Evolutionary conservation across 23 red algal genomes (phyloP).

Genomic region (Rhodosorus marinus): DNA sequence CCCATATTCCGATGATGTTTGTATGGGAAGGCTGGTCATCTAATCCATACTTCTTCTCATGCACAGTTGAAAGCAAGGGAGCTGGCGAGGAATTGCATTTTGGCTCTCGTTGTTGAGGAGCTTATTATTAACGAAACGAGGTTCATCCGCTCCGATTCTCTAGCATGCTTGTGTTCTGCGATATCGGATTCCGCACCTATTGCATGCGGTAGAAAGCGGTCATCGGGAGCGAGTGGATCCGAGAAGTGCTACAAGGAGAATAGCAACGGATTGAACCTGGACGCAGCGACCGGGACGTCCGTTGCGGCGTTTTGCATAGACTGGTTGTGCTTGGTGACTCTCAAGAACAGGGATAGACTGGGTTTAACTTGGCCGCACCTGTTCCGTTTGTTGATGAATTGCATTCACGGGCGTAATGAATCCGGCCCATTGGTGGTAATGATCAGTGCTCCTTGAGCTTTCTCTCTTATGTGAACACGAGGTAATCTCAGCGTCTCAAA

Average conservation of each 20-base stretch:
- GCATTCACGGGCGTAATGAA: no score
- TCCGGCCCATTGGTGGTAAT: no score
- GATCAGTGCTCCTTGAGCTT: no score
- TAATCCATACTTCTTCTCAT: no score
- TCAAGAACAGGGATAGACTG: conserved; percentile 54
- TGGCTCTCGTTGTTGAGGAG: not conserved
- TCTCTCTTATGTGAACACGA: no score
- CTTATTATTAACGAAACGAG: not conserved
- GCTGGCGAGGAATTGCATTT: not conserved
- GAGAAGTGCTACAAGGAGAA: not conserved
- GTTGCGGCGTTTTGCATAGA: conserved; percentile 62
- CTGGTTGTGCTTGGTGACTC: conserved; percentile 35
- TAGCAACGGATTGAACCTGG: not conserved
- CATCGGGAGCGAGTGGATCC: not conserved
- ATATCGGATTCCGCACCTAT: not conserved
- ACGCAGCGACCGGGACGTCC: not conserved
- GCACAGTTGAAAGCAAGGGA: no score
- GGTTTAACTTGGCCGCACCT: conserved; percentile 43
- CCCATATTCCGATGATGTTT: not conserved
- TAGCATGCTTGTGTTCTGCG: not conserved
- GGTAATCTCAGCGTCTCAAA: no score
- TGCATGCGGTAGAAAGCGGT: not conserved
- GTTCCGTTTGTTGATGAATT: no score
- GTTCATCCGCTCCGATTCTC: not conserved
- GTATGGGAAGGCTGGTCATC: no score